These are phyloP conservation scores for Suillus placidus DNA, from an alignment of 768 basidiomycete species.

Conservation along the genomic window DNA sequence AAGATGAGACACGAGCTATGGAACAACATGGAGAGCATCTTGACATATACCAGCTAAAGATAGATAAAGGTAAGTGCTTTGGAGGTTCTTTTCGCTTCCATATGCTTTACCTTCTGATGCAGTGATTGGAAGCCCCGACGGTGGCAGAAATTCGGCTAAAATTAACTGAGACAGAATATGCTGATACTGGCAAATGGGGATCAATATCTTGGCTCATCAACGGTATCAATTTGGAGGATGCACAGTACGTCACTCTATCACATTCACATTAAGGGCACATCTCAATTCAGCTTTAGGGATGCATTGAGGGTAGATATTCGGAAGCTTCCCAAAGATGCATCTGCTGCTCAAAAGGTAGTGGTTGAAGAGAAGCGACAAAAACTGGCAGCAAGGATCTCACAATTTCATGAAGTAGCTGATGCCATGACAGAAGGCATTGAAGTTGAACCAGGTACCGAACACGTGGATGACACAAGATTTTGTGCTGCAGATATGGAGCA, in stretches of 20 bases:
- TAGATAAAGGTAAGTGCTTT: conserved; percentile 7
- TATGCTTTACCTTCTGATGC: too few relatives aligned
- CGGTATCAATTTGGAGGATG: conserved; percentile 11
- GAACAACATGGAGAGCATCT: conserved; percentile 4
- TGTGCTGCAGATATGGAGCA: not conserved
- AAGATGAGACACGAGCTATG: not conserved
- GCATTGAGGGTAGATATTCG: conserved; percentile 3
- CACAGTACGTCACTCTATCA: not conserved
- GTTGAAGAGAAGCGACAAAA: not conserved
- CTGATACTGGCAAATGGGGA: not conserved
- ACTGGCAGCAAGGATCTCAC: not conserved
- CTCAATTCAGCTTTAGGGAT: conserved; percentile 1
- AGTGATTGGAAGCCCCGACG: not conserved
- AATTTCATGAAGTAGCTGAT: not conserved
- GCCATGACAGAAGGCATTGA: not conserved
- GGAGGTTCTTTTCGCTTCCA: not conserved
- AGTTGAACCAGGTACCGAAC: not conserved
- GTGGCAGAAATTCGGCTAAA: conserved; percentile 8
- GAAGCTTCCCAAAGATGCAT: conserved; percentile 4
- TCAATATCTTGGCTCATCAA: conserved; percentile 8
- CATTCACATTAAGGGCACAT: not conserved
- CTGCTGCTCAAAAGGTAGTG: conserved; percentile 2
- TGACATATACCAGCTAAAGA: conserved; percentile 6
- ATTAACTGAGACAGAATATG: not conserved
- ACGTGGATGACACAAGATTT: not conserved